Conservation (phyloP, 345 rosid species). For the Citrus australasica region DNA sequence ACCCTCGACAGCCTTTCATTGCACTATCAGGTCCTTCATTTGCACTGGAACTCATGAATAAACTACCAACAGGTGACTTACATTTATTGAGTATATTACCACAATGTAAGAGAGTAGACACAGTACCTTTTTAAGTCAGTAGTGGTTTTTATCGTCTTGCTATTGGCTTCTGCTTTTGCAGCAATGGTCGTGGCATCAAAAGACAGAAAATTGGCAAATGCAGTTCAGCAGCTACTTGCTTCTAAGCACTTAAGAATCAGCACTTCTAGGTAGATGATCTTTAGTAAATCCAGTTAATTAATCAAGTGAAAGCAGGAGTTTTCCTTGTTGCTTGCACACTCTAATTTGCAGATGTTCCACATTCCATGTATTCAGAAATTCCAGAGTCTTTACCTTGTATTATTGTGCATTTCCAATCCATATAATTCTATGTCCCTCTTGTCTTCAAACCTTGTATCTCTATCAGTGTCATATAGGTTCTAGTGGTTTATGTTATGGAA, state of each 20-base stretch:
- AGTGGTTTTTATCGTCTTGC: not conserved
- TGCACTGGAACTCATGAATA: conserved; percentile 85
- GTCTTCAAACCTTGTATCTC: not conserved
- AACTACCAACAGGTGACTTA: conserved; percentile 72
- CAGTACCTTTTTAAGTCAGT: conserved; percentile 4
- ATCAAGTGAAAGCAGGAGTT: not conserved
- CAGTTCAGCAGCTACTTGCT: conserved; percentile 83
- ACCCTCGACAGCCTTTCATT: conserved; percentile 83
- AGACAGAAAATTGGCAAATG: conserved; percentile 73
- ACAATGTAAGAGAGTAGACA: not conserved
- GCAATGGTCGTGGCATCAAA: conserved; percentile 97
- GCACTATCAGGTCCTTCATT: conserved; percentile 92
- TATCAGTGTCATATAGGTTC: not conserved
- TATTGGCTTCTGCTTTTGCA: conserved; percentile 26
- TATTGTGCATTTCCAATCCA: not conserved
- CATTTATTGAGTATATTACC: not conserved
- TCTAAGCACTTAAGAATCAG: conserved; percentile 79
- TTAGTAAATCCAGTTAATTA: not conserved
- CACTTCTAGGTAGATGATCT: conserved; percentile 68
- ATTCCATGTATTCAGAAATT: not conserved
- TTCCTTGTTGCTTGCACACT: not conserved
- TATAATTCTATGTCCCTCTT: not conserved
- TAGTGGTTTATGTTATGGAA: not conserved
- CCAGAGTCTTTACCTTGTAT: not conserved
- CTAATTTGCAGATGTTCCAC: no score